Evolutionary conservation across 2,329 filamentous ascomycete species (phyloP).

Genomic region (Botrytis fabae): DNA sequence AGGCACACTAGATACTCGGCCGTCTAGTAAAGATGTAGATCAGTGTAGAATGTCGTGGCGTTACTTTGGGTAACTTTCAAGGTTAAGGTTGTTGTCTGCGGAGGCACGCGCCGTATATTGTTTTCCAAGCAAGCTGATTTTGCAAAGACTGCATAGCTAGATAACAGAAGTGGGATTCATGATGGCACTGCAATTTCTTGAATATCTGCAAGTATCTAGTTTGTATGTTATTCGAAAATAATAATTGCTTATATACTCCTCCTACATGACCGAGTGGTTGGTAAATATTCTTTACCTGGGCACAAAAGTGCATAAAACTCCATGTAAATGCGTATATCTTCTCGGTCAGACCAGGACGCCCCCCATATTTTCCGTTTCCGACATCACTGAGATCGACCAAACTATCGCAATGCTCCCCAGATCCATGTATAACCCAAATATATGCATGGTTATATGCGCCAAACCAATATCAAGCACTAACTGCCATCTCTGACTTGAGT

Average conservation of each 20-base stretch:
- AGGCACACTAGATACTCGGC: not conserved
- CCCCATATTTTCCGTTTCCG: not conserved
- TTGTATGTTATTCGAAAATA: not conserved
- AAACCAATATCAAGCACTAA: slow-evolving; percentile 11
- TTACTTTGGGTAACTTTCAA: not conserved
- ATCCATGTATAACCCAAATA: not conserved
- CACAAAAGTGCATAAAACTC: slow-evolving; percentile 1
- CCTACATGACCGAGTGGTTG: not conserved
- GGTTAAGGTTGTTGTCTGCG: not conserved
- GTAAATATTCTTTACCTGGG: not conserved
- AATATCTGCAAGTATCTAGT: not conserved
- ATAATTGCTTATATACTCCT: not conserved
- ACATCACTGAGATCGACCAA: not conserved
- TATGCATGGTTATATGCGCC: not conserved
- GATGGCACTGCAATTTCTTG: not conserved
- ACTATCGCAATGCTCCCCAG: not conserved
- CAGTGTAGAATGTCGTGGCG: not conserved
- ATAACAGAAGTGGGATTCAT: not conserved
- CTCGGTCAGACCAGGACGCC: slow-evolving; percentile 11
- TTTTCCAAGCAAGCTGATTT: not conserved
- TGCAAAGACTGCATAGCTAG: not conserved
- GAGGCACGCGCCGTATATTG: not conserved
- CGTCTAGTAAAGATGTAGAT: not conserved
- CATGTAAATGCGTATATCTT: slow-evolving; percentile 18
- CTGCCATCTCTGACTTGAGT: slow-evolving; percentile 9